Evolutionary conservation across 441 rosid species (phyloP), one percentile per base, ranked within the genome.

Genomic region (Populus tomentosa): DNA sequence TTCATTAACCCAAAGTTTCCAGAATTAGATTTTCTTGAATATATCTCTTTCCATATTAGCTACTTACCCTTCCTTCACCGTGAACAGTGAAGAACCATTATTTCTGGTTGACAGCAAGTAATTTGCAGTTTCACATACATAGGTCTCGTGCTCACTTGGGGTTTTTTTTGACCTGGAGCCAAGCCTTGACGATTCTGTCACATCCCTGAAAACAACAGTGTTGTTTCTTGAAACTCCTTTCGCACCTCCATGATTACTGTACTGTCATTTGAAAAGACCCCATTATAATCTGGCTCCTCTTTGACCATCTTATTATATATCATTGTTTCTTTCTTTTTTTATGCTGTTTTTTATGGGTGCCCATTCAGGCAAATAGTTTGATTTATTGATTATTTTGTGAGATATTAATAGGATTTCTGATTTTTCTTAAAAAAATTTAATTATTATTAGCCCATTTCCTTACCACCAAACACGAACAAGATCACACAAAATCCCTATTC

Each of bases 1-100:
- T 76, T 84, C 80, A 80, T 81, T 67, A 69, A 66, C 73, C 77
- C 78, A 36, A 66, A 21, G 32, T 77, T 74, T 65, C 72, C 74
- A 24, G n/a, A 36, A 38, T 59, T 38, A 33, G 32, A 62, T 70
- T 62, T 20, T 16, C 50, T 70, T 72, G 65, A 69, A 62, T 16
- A 16, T n/a, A 56, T 71, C 74, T 75, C 62, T 81, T 80, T 76
- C 76, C 67, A 71, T 79, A 32, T 56, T 73, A 72, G 78, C 79
- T 73, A 59, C 24, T 5, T 21, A 28, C 69, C 18, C n/a, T 8
- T 72, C 42, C 63, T 75, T 67, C 72, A 40, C 62, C 14, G 62
- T 63, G 33, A 71, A 70, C 30, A 28, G 30, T 28, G 30, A 28
- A 28, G 30, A 33, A 53, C 33, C 67, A 69, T 73, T 1, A 53